Conservation (phyloP, 2,329 filamentous ascomycete species). For the Phialocephala subalpina region DNA sequence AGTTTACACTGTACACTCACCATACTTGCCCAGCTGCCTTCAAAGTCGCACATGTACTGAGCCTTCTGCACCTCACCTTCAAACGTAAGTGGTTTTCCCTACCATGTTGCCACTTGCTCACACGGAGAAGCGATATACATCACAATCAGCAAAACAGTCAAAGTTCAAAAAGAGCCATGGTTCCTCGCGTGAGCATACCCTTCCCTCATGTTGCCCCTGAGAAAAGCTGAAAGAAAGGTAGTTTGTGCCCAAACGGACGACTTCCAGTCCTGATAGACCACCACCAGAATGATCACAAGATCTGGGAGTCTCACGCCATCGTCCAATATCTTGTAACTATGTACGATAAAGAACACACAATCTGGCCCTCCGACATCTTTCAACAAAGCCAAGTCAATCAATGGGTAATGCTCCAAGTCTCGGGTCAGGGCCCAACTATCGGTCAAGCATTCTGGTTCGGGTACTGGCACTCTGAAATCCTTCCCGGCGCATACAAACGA, state of each 20-base stretch:
- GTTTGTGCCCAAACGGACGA: not conserved
- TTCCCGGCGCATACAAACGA: not conserved
- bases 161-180: slow-evolving; percentile 1
- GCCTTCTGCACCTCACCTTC: not conserved
- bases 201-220: not conserved
- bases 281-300: not conserved
- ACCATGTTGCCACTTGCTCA: not conserved
- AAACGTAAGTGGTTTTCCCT: not conserved
- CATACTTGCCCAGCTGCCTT: slow-evolving; percentile 1
- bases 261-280: not conserved
- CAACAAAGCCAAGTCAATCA: not conserved
- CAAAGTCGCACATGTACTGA: not conserved
- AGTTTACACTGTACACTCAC: not conserved
- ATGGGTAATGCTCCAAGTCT: not conserved
- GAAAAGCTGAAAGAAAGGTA: not conserved
- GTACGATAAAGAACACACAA: not conserved
- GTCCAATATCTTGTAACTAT: not conserved
- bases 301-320: not conserved
- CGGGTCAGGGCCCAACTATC: not conserved
- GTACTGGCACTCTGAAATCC: slow-evolving; percentile 1
- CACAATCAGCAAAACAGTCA: not conserved
- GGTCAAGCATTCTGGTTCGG: slow-evolving; percentile 3
- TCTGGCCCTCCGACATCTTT: not conserved
- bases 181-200: not conserved
- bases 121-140: not conserved